Conservation (phyloP, 179 eudicot genomes). For the Nepenthes alata region DNA sequence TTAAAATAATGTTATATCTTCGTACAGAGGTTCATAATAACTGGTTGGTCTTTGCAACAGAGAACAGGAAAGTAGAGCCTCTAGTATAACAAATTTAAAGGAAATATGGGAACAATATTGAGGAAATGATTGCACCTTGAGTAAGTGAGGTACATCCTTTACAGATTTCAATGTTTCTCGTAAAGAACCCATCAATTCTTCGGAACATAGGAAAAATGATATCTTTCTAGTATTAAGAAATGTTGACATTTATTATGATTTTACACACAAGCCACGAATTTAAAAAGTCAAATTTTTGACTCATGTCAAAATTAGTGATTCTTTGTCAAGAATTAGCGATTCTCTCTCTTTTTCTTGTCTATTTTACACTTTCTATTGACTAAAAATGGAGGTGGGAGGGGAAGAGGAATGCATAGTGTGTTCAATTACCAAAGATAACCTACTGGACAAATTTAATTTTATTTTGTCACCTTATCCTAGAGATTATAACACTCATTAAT, state of each 20-base stretch:
- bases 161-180: conserved; percentile 73
- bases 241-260: conserved; percentile 1
- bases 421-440: no score
- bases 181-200: conserved; percentile 66
- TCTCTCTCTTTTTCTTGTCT: not conserved
- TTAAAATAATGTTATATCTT: no score
- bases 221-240: conserved; percentile 52
- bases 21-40: no score
- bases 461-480: no score
- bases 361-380: not conserved
- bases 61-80: no score
- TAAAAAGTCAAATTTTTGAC: not conserved
- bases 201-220: conserved; percentile 70
- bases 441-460: no score
- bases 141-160: conserved; percentile 78
- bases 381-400: not conserved
- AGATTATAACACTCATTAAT: no score
- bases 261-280: not conserved
- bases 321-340: not conserved
- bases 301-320: no score
- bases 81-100: no score
- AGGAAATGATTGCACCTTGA: conserved; percentile 42
- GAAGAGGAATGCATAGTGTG: no score
- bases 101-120: not conserved
- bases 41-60: no score